phyloP scores from a whole-genome alignment of 164 flowering plant species.

The Aristolochia contorta region DNA sequence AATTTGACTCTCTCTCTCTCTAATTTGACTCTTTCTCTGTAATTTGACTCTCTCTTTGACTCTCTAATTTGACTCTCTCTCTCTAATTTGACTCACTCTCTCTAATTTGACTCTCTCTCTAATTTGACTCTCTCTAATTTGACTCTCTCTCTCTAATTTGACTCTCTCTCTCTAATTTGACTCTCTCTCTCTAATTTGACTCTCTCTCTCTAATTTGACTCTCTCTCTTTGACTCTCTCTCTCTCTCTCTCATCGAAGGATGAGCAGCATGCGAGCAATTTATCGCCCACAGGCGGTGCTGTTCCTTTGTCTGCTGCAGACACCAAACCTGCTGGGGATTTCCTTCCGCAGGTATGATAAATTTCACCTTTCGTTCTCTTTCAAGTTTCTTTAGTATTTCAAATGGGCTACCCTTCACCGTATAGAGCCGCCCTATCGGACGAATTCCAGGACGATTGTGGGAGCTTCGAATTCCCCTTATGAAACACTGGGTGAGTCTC shows the following conservation, averaged over 20 bases:
- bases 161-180: too few relatives aligned
- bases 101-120: too few relatives aligned
- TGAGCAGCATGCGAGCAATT: constrained; percentile 14
- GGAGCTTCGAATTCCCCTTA: constrained; percentile 73
- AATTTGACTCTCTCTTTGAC: too few relatives aligned
- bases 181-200: too few relatives aligned
- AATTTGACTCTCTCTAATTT: too few relatives aligned
- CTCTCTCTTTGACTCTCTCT: too few relatives aligned
- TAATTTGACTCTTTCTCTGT: too few relatives aligned
- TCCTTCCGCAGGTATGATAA: constrained; percentile 25
- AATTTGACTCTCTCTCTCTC: too few relatives aligned
- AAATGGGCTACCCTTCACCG: constrained; percentile 11
- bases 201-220: too few relatives aligned
- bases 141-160: too few relatives aligned
- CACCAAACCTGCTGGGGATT: constrained; percentile 23
- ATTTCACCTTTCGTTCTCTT: constrained; percentile 20
- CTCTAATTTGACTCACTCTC: too few relatives aligned
- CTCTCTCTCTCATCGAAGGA: neutral
- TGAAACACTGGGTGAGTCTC: constrained; percentile 57
- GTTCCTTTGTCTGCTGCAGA: constrained; percentile 41
- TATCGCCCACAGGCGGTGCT: constrained; percentile 52
- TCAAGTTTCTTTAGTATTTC: constrained; percentile 15
- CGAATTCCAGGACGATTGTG: constrained; percentile 40
- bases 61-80: too few relatives aligned
- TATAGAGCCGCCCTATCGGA: constrained; percentile 25